Percentiles rank a stretch among this genome's conserved stretches.
phyloP scores from a whole-genome alignment of 208 protist genomes.

The Leishmania guyanensis region DNA sequence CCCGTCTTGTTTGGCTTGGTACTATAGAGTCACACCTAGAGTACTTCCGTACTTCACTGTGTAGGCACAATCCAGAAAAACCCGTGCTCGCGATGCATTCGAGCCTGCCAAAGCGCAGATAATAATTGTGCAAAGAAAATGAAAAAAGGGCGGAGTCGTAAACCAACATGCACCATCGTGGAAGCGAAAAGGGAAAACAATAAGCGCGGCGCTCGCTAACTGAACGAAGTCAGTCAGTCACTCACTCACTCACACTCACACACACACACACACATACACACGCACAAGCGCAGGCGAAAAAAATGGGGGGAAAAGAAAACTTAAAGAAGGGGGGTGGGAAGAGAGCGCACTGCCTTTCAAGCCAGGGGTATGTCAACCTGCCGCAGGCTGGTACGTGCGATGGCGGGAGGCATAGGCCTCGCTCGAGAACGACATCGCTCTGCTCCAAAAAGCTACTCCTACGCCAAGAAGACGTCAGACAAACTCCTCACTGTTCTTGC shows the following conservation, averaged over 20 bases:
- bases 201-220: neutral
- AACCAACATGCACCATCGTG: neutral
- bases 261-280: no score
- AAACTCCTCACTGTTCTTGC: constrained; percentile 3
- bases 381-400: neutral
- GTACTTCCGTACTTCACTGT: neutral
- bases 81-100: neutral
- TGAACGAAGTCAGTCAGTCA: neutral
- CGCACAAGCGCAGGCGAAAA: neutral
- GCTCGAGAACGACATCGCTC: neutral
- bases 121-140: neutral
- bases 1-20: neutral
- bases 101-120: neutral
- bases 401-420: neutral
- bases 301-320: neutral
- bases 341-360: neutral
- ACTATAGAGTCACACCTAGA: neutral
- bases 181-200: neutral
- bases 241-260: no score
- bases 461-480: neutral
- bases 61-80: neutral
- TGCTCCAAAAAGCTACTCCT: neutral
- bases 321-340: neutral
- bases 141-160: neutral
- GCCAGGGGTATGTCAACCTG: neutral